phyloP scores from a whole-genome alignment of 805 yeast species.

The Candida lessepsii region DNA sequence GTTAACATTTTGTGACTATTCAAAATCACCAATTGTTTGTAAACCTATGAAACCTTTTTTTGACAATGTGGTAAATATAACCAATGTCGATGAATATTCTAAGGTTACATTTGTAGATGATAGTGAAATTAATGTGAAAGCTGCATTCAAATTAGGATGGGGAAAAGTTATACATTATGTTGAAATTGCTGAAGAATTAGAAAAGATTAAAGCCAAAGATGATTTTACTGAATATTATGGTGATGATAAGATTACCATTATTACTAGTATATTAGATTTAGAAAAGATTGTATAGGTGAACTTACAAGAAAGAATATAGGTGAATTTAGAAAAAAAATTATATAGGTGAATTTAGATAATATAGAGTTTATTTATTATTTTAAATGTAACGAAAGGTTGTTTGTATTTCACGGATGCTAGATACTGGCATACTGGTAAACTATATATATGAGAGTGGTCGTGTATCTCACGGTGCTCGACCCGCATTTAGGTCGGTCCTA shows the following conservation, averaged over 20 bases:
- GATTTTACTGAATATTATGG: slow-evolving; percentile 37
- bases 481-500: too few species aligned
- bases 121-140: slow-evolving; percentile 71
- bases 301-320: too few species aligned
- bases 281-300: too few species aligned
- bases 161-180: slow-evolving; percentile 67
- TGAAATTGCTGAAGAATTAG: slow-evolving; percentile 62
- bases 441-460: too few species aligned
- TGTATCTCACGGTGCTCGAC: too few species aligned
- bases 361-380: too few species aligned
- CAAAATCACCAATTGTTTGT: slow-evolving; percentile 67
- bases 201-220: slow-evolving; percentile 24
- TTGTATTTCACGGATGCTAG: too few species aligned
- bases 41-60: slow-evolving; percentile 83
- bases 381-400: too few species aligned
- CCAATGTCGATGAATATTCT: slow-evolving; percentile 36
- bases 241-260: slow-evolving; percentile 28
- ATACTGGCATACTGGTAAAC: too few species aligned
- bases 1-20: slow-evolving; percentile 87
- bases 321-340: too few species aligned
- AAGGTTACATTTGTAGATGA: slow-evolving; percentile 81
- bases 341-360: too few species aligned
- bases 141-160: slow-evolving; percentile 74
- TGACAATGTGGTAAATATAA: slow-evolving; percentile 59
- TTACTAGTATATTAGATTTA: slow-evolving; percentile 36